Conservation (phyloP, 495 filamentous ascomycete species). For the Penicillium coffeae region DNA sequence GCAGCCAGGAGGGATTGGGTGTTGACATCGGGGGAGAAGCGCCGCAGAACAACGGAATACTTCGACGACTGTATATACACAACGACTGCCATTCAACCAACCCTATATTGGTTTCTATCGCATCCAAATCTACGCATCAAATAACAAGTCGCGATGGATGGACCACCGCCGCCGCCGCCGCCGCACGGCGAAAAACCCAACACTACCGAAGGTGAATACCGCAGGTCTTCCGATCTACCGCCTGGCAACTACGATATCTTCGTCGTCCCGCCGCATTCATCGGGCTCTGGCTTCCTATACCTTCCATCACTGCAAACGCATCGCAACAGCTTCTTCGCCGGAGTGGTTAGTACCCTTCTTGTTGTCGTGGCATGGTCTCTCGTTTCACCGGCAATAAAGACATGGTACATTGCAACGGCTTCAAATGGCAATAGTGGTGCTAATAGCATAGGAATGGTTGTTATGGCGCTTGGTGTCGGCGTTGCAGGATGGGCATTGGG, state of each 20-base stretch:
- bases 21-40: neutral
- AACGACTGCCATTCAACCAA: too few species aligned
- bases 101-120: neutral
- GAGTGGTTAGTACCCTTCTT: slow-evolving; percentile 68
- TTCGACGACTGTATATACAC: neutral
- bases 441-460: slow-evolving; percentile 55
- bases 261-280: slow-evolving; percentile 89
- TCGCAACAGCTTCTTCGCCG: slow-evolving; percentile 86
- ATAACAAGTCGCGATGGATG: slow-evolving; percentile 30
- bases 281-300: slow-evolving; percentile 89
- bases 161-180: slow-evolving; percentile 59
- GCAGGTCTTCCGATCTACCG: slow-evolving; percentile 59
- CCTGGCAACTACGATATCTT: slow-evolving; percentile 94
- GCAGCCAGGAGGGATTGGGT: neutral
- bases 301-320: slow-evolving; percentile 82
- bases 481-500: slow-evolving; percentile 73
- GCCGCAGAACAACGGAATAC: neutral
- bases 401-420: slow-evolving; percentile 63
- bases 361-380: slow-evolving; percentile 61
- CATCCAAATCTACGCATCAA: neutral
- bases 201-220: slow-evolving; percentile 45
- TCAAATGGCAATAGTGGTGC: slow-evolving; percentile 34
- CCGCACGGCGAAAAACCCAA: slow-evolving; percentile 67
- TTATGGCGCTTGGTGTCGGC: slow-evolving; percentile 64
- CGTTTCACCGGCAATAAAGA: slow-evolving; percentile 63